A percentile compares a stretch with the other conserved stretches of the same genome.
Conservation (phyloP, 805 yeast species). For the Komagataella pastoris region DNA sequence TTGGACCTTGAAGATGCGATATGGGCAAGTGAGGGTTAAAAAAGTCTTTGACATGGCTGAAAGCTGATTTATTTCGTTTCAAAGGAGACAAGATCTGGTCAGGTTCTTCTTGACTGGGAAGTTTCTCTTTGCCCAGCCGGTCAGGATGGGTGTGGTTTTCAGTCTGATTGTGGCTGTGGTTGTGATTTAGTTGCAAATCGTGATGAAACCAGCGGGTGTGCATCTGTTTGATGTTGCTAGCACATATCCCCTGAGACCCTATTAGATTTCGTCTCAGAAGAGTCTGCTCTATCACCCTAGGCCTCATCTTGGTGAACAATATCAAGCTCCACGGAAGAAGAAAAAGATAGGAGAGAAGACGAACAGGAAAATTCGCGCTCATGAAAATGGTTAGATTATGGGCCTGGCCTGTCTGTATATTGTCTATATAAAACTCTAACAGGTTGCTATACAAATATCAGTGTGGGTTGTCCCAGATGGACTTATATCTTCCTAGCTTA, state of each 20-base stretch:
- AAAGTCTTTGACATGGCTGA: constrained; percentile 14
- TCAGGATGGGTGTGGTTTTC: neutral
- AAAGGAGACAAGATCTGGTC: neutral
- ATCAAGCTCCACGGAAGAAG: neutral
- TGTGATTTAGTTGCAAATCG: neutral
- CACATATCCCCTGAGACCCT: neutral
- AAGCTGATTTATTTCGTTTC: neutral
- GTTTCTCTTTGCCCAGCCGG: neutral
- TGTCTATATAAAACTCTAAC: no score
- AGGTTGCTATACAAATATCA: no score
- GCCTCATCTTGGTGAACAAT: neutral
- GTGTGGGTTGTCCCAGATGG: neutral
- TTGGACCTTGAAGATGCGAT: constrained; percentile 2
- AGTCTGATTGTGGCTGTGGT: neutral
- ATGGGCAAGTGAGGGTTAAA: constrained; percentile 22
- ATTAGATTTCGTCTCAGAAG: neutral
- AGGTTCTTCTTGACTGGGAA: neutral
- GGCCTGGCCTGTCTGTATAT: no score
- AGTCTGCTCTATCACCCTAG: neutral
- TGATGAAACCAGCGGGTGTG: neutral
- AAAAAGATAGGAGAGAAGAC: neutral
- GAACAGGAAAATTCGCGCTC: neutral
- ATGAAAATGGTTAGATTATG: no score
- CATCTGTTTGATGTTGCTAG: neutral
- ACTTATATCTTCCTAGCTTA: no score